A percentile compares a stretch with the other conserved stretches of the same genome.
Evolutionary conservation across 2,329 filamentous ascomycete genomes (phyloP).

Genomic region (Mycosphaerella arachidis): DNA sequence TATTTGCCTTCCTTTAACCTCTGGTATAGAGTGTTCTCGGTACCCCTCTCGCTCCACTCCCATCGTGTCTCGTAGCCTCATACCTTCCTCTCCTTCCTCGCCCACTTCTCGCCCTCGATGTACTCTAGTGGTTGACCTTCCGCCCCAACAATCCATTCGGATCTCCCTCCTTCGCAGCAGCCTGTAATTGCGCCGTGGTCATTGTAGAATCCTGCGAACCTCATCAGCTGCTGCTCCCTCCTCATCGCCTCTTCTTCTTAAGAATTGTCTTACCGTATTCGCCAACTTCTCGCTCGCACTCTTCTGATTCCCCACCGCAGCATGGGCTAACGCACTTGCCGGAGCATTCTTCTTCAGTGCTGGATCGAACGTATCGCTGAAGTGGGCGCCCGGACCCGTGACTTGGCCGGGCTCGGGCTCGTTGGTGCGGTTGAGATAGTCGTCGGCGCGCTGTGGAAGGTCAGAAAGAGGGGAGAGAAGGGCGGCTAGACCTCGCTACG

Average conservation of each 20-base stretch:
- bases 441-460: conserved; percentile 8
- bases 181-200: conserved; percentile 17
- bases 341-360: conserved; percentile 14
- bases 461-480: background rate
- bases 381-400: conserved; percentile 19
- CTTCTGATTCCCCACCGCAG: background rate
- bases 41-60: background rate
- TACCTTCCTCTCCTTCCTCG: background rate
- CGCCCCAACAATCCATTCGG: conserved; percentile 10
- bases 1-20: background rate
- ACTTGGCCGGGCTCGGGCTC: conserved; percentile 16
- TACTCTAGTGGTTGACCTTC: background rate
- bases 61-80: background rate
- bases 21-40: background rate
- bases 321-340: background rate
- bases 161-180: conserved; percentile 17
- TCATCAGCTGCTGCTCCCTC: background rate
- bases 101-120: background rate
- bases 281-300: conserved; percentile 11
- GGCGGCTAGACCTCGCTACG: too few relatives aligned
- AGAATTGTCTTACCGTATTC: background rate
- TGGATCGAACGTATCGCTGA: conserved; percentile 16
- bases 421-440: conserved; percentile 14
- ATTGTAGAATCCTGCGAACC: conserved; percentile 5
- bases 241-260: background rate